Base-by-base conservation (phyloP, 2,329 filamentous ascomycete species). In the Fusarium mexicanum region DNA sequence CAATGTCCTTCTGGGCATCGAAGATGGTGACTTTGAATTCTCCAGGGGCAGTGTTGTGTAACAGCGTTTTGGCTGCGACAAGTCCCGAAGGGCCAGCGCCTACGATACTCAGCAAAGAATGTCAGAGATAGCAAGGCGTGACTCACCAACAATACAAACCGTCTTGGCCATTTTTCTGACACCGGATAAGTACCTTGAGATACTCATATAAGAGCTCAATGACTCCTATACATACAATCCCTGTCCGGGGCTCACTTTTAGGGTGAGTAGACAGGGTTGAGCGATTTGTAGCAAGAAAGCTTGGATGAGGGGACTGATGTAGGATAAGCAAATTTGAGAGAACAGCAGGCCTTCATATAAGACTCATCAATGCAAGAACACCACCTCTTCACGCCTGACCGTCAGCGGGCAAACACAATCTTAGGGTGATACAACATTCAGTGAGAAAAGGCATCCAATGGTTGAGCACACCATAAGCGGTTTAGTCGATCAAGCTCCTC, bases 51-150 rank as follows among this genome's bases (percentile, higher is more conserved):
- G 85, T 85, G 78, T 90, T 86, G 82, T 91, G 86, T 70, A 94
- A 86, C 35, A 96, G 85, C 0, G 91, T 92, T 83, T 96, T 96
- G 75, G 91, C 91, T 16, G 91, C 90, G 22, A 91, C 90, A 29
- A 93, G 87, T 41, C 91, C 92, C 3, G 91, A 90, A 17, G 91
- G 92, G 4, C 91, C 92, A 61, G 91, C 91, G 59, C 92, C 91
- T 93, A 54, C 37, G 16, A 60, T 33, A 47, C 58, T 67, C 24
- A 71, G 72, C 50, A 26, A 44, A 22, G 16, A 14, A 14, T 35
- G 14, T 51, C 37, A n/a, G 53, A 47, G 22, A 24, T n/a, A 37
- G 5, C 8, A 10, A 13, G n/a, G 22, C 16, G 22, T 26, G 24
- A 74, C 80, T 72, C 67, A 84, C 84, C 84, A 62, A 85, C 77